A percentile compares a stretch with the other conserved stretches of the same genome.
Conservation (phyloP, 179 eudicot genomes). For the Silene noctiflora region DNA sequence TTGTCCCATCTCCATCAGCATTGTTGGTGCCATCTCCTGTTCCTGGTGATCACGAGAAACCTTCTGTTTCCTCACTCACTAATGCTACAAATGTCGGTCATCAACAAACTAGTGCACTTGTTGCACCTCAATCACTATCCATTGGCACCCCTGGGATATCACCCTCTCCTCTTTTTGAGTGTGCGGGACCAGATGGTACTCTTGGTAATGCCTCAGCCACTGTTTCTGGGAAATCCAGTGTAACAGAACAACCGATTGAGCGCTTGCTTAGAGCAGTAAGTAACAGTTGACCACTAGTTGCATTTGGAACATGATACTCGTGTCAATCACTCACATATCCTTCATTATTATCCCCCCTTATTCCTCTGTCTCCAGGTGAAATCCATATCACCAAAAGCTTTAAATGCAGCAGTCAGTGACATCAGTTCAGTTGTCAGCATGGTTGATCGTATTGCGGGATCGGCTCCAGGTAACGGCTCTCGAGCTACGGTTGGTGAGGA, state of each 20-base stretch:
- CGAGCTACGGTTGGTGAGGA: constrained; percentile 98
- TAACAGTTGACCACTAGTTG: constrained; percentile 6
- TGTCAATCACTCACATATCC: neutral
- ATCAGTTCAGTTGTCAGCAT: constrained; percentile 87
- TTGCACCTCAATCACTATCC: constrained; percentile 72
- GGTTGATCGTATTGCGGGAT: constrained; percentile 94
- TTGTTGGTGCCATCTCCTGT: constrained; percentile 80
- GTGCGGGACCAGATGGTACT: constrained; percentile 59
- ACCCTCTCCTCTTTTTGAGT: constrained; percentile 90
- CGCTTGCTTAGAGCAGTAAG: constrained; percentile 83
- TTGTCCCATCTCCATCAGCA: constrained; percentile 71
- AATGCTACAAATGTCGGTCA: constrained; percentile 55
- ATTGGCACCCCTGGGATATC: constrained; percentile 98
- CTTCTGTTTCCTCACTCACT: constrained; percentile 57
- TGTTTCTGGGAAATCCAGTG: constrained; percentile 64
- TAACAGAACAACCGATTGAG: constrained; percentile 76
- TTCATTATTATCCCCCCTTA: neutral
- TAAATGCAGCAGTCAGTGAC: constrained; percentile 70
- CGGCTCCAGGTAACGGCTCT: constrained; percentile 97
- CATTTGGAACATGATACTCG: neutral
- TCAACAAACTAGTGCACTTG: constrained; percentile 50
- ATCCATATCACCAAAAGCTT: constrained; percentile 66
- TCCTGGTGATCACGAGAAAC: constrained; percentile 80
- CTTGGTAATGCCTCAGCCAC: constrained; percentile 47
- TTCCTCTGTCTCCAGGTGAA: constrained; percentile 50